Conservation (phyloP, 108 stramenopile genomes). For the Pelagomonas calceolata region DNA sequence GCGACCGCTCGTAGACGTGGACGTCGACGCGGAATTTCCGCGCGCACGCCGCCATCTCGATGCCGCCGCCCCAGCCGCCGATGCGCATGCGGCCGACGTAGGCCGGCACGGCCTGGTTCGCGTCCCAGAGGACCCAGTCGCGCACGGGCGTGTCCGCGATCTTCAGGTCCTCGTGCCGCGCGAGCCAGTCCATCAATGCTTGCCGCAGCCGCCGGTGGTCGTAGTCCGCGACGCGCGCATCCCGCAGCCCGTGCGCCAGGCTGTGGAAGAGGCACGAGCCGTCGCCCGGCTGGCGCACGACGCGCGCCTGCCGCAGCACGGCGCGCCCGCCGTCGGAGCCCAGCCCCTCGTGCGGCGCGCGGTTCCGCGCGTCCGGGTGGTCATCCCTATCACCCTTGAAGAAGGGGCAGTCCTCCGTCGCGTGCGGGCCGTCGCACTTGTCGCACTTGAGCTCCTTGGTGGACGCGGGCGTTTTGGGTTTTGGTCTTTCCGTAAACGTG, state of each 20-base stretch:
- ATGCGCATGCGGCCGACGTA: conserved; percentile 12
- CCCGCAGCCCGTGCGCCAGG: conserved; percentile 12
- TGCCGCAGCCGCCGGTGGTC: conserved; percentile 7
- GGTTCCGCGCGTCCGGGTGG: conserved; percentile 32
- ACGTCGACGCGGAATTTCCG: conserved; percentile 4
- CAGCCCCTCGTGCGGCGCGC: background rate
- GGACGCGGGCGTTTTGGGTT: too few relatives aligned
- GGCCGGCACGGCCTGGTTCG: conserved; percentile 1
- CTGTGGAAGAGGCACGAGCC: conserved; percentile 31
- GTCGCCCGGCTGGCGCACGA: conserved; percentile 28
- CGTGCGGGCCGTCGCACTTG: conserved; percentile 32
- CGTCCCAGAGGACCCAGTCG: conserved; percentile 28
- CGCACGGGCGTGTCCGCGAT: conserved; percentile 25
- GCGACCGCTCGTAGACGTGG: conserved; percentile 21
- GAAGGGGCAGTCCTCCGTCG: conserved; percentile 21
- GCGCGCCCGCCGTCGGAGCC: background rate
- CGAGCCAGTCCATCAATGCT: conserved; percentile 5
- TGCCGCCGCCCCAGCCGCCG: conserved; percentile 26
- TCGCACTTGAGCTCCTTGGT: conserved; percentile 7
- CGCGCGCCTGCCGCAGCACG: background rate
- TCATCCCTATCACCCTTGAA: conserved; percentile 22
- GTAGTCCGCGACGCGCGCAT: too few relatives aligned
- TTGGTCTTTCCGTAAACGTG: too few relatives aligned
- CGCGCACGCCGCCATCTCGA: conserved; percentile 25
- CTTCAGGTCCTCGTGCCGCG: conserved; percentile 5